Conservation (phyloP, 140 eudicot genomes). For the Anethum foeniculum region DNA sequence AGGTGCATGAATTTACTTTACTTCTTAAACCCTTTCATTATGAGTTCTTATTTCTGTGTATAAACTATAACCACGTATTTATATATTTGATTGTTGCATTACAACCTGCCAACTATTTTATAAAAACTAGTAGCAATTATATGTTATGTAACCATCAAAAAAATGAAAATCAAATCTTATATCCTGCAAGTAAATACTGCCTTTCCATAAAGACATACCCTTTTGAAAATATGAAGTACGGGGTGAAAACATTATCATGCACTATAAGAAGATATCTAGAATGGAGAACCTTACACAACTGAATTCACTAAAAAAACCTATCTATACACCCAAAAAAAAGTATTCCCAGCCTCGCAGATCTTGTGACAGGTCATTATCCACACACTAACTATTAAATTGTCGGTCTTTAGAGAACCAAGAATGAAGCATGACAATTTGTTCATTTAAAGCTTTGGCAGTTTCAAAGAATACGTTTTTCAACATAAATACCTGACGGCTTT, state of each 20-base stretch:
- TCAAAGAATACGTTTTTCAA: not conserved
- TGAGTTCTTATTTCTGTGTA: not conserved
- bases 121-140: too few relatives aligned
- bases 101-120: not conserved
- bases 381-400: not conserved
- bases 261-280: not conserved
- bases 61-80: not conserved
- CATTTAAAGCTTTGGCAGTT: conserved; percentile 1
- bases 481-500: conserved; percentile 52
- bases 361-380: not conserved
- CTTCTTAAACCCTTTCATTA: too few relatives aligned
- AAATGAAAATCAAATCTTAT: too few relatives aligned
- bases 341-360: not conserved
- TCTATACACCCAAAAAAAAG: not conserved
- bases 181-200: not conserved
- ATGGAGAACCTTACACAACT: not conserved
- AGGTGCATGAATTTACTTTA: not conserved
- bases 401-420: not conserved
- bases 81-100: not conserved
- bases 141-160: not conserved
- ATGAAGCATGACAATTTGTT: not conserved
- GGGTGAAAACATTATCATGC: not conserved
- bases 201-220: not conserved
- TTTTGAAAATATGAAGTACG: not conserved
- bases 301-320: not conserved